Percentiles rank a stretch among this genome's conserved stretches.
phyloP scores from a whole-genome alignment of 306 rosid species.

The Carpinus fangiana region DNA sequence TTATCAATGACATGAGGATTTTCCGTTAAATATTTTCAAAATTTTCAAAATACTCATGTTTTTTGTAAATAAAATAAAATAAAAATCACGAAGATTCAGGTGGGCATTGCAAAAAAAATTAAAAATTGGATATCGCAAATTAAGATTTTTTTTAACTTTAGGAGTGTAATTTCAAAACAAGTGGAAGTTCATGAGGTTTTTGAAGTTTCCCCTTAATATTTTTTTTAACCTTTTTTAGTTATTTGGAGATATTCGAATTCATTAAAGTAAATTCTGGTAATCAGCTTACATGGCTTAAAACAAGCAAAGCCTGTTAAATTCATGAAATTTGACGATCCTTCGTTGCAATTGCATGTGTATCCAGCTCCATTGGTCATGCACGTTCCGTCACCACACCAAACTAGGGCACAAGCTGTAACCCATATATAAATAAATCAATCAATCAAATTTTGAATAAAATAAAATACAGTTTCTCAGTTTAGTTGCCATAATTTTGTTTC shows the following conservation, averaged over 20 bases:
- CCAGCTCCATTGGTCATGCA: constrained; percentile 34
- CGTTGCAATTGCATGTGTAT: constrained; percentile 38
- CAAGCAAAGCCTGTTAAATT: constrained; percentile 18
- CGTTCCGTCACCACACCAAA: constrained; percentile 44
- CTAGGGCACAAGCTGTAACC: constrained; percentile 33
- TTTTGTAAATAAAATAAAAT: too few relatives aligned
- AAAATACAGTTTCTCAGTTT: not conserved
- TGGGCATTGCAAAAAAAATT: too few relatives aligned
- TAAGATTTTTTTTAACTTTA: too few relatives aligned
- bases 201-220: too few relatives aligned
- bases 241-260: not conserved
- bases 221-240: not conserved
- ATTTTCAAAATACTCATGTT: too few relatives aligned
- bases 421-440: too few relatives aligned
- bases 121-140: too few relatives aligned
- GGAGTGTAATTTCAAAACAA: too few relatives aligned
- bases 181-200: too few relatives aligned
- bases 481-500: not conserved
- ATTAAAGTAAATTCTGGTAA: not conserved
- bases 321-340: constrained; percentile 33
- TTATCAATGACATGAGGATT: too few relatives aligned
- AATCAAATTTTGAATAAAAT: not conserved
- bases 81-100: too few relatives aligned
- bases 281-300: constrained; percentile 43
- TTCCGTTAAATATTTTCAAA: too few relatives aligned